Evolutionary conservation across 2,329 filamentous ascomycete genomes (phyloP).

Genomic region (Ophiostoma montium): DNA sequence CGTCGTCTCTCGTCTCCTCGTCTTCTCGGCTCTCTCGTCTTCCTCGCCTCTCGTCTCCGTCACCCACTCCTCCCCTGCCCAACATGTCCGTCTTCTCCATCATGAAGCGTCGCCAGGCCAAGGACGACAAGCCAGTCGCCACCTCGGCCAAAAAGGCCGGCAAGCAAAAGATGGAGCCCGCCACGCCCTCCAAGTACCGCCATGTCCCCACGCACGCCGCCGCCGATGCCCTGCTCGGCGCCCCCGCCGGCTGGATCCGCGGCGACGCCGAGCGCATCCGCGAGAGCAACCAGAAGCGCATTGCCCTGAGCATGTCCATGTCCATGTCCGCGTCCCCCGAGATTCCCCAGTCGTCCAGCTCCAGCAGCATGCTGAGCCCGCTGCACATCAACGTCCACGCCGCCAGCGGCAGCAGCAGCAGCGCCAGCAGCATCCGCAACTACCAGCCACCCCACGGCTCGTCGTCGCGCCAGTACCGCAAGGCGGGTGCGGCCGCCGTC

Average conservation of each 20-base stretch:
- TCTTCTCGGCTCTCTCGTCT: not conserved
- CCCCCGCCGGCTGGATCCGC: slow-evolving; percentile 35
- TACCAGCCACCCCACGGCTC: not conserved
- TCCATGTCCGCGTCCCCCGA: too few relatives aligned
- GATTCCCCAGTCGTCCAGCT: not conserved
- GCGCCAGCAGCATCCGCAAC: not conserved
- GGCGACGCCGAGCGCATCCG: slow-evolving; percentile 33
- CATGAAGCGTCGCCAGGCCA: slow-evolving; percentile 39
- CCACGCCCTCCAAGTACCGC: slow-evolving; percentile 30
- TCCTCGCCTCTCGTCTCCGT: not conserved
- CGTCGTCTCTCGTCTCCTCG: not conserved
- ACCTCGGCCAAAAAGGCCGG: slow-evolving; percentile 32
- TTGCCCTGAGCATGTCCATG: slow-evolving; percentile 22
- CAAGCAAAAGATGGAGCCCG: slow-evolving; percentile 27
- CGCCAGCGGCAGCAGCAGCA: slow-evolving; percentile 1
- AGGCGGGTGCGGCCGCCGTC: not conserved
- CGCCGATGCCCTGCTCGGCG: slow-evolving; percentile 39
- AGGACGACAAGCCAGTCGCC: slow-evolving; percentile 24
- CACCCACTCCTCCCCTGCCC: not conserved
- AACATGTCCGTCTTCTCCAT: slow-evolving; percentile 44
- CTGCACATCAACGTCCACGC: slow-evolving; percentile 9
- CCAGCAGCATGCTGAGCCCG: slow-evolving; percentile 8
- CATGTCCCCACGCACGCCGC: slow-evolving; percentile 50
- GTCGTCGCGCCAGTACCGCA: not conserved
- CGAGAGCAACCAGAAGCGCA: slow-evolving; percentile 36